Evolutionary conservation across 805 yeast species (phyloP).

Genomic region (Candida ponderosae): DNA sequence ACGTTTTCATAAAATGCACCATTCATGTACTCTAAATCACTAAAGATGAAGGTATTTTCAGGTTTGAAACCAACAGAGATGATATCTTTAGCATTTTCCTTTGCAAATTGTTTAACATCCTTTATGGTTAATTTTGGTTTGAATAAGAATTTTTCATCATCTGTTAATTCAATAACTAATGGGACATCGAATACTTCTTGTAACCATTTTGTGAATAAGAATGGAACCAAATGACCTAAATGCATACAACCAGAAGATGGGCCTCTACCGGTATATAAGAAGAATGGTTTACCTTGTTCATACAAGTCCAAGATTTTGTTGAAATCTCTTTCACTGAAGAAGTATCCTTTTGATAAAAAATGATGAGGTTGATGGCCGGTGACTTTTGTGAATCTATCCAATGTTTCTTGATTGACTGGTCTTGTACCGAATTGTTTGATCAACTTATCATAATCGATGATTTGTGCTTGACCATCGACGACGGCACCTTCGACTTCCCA

Average conservation of each 20-base stretch:
- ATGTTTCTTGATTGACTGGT: constrained; percentile 58
- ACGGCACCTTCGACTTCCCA: constrained; percentile 99
- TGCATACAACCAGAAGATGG: constrained; percentile 94
- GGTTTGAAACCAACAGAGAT: constrained; percentile 93
- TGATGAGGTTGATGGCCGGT: constrained; percentile 93
- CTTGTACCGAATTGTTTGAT: constrained; percentile 84
- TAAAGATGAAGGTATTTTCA: constrained; percentile 89
- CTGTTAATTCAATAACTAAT: constrained; percentile 86
- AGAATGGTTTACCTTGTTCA: constrained; percentile 93
- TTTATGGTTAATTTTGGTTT: constrained; percentile 84
- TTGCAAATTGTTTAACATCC: constrained; percentile 75
- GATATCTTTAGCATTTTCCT: constrained; percentile 85
- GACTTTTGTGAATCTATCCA: constrained; percentile 65
- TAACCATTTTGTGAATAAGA: constrained; percentile 92
- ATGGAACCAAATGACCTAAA: constrained; percentile 95
- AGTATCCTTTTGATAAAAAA: constrained; percentile 81
- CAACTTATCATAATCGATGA: constrained; percentile 85
- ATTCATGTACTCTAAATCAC: constrained; percentile 89
- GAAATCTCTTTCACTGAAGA: constrained; percentile 87
- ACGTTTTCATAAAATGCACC: constrained; percentile 92
- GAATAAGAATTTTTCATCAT: constrained; percentile 94
- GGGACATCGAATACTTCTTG: constrained; percentile 98
- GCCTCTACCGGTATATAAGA: constrained; percentile 95
- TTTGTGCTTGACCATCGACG: constrained; percentile 87
- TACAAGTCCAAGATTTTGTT: constrained; percentile 72